Conservation (phyloP, 192 early-diverging fungal species). For the Lunasporangiospora selenospora region DNA sequence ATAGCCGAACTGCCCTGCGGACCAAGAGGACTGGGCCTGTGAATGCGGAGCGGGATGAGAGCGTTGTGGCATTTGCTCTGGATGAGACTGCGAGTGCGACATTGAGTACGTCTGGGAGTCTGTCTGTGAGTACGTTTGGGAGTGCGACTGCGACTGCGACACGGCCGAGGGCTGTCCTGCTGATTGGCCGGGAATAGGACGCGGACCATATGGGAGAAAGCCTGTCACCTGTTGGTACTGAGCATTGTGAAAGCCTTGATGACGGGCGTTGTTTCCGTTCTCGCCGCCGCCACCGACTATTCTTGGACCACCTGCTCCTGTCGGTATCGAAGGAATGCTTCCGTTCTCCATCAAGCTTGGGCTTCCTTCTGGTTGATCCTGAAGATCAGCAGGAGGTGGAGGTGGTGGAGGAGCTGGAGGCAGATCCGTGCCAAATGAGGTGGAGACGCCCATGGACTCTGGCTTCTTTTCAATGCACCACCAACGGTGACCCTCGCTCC, state of each 20-base stretch:
- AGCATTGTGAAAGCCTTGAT: constrained; percentile 5
- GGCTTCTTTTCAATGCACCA: constrained; percentile 74
- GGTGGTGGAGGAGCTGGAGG: constrained; percentile 41
- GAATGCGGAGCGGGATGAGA: background rate
- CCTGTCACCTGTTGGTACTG: too few species aligned
- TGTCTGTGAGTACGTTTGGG: too few species aligned
- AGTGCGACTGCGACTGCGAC: too few species aligned
- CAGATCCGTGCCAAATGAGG: constrained; percentile 34
- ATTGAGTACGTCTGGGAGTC: too few species aligned
- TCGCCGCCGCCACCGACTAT: constrained; percentile 33
- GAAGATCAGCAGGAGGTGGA: constrained; percentile 37
- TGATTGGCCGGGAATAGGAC: too few species aligned
- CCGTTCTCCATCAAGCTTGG: constrained; percentile 31
- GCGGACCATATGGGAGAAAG: too few species aligned
- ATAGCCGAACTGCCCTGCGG: background rate
- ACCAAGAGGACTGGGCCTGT: background rate
- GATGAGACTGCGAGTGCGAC: too few species aligned
- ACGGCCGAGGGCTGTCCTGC: too few species aligned
- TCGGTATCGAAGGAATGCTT: constrained; percentile 19
- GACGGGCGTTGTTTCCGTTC: constrained; percentile 8
- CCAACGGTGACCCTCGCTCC: constrained; percentile 81
- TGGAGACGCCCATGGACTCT: constrained; percentile 34
- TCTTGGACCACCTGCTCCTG: constrained; percentile 29
- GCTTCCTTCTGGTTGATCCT: constrained; percentile 21
- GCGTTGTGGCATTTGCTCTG: too few species aligned